These are phyloP conservation scores for Penicillium sp. DNA, from an alignment of 2,329 filamentous ascomycete genomes.

Conservation along the genomic window DNA sequence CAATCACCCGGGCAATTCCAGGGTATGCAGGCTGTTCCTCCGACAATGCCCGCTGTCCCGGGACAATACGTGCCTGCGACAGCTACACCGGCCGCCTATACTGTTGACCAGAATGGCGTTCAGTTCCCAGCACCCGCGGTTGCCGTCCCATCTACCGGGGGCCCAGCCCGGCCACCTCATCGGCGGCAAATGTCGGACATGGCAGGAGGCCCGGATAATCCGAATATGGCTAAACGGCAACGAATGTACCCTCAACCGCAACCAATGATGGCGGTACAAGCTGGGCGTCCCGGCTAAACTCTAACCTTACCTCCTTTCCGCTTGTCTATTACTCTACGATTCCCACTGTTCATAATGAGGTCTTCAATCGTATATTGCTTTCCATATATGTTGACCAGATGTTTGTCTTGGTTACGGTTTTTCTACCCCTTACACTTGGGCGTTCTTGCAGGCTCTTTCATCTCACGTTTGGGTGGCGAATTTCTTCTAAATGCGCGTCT, in stretches of 20 bases:
- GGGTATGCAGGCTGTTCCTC: conserved; percentile 56
- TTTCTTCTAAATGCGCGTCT: conserved; percentile 11
- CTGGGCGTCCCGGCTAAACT: conserved; percentile 39
- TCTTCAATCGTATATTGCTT: conserved; percentile 22
- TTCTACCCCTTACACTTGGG: conserved; percentile 20
- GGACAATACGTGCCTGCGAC: conserved; percentile 43
- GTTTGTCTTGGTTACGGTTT: conserved; percentile 13
- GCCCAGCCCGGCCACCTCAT: conserved; percentile 41
- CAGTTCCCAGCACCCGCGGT: conserved; percentile 40
- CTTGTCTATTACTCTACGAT: conserved; percentile 26
- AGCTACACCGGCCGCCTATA: conserved; percentile 37
- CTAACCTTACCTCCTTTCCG: conserved; percentile 6
- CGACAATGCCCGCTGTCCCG: conserved; percentile 45
- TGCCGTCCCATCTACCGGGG: conserved; percentile 32
- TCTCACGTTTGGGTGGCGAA: conserved; percentile 14
- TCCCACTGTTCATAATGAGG: conserved; percentile 29
- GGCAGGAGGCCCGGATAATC: conserved; percentile 52
- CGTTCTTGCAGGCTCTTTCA: conserved; percentile 18
- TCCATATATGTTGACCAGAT: conserved; percentile 12
- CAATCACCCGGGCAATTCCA: conserved; percentile 61
- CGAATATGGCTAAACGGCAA: conserved; percentile 57
- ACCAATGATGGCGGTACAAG: conserved; percentile 50
- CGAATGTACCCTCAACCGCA: conserved; percentile 54
- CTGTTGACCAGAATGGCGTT: conserved; percentile 40
- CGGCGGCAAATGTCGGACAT: conserved; percentile 62